These are phyloP conservation scores for Euphrasia confusa DNA, from an alignment of 257 asterid species.

Conservation along the genomic window DNA sequence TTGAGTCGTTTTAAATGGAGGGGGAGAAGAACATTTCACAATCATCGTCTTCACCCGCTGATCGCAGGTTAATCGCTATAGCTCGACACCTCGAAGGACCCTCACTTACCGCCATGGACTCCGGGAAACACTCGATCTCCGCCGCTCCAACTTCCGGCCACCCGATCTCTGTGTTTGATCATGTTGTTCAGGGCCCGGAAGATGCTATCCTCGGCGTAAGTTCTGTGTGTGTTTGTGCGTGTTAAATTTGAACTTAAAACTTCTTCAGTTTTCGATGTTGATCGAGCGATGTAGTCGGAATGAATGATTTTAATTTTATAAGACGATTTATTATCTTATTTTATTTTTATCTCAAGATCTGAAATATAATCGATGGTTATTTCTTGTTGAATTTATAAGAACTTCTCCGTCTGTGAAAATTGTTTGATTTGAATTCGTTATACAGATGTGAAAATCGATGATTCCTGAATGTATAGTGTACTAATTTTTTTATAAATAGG, in stretches of 20 bases:
- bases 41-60: slow-evolving; percentile 37
- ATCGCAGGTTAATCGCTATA: slow-evolving; percentile 65
- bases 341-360: too few relatives aligned
- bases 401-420: neutral
- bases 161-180: slow-evolving; percentile 63
- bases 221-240: slow-evolving; percentile 14
- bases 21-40: slow-evolving; percentile 18
- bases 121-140: slow-evolving; percentile 27
- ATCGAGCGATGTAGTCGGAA: neutral
- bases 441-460: neutral
- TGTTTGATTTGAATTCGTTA: neutral
- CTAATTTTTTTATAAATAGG: slow-evolving; percentile 35
- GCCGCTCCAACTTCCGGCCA: slow-evolving; percentile 61
- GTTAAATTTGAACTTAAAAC: neutral
- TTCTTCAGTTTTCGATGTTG: neutral
- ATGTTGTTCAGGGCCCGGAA: slow-evolving; percentile 79
- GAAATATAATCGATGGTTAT: neutral
- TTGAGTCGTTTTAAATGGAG: slow-evolving; percentile 43
- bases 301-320: slow-evolving; percentile 10
- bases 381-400: neutral
- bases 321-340: too few relatives aligned
- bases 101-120: slow-evolving; percentile 23
- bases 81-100: slow-evolving; percentile 56
- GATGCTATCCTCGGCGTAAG: slow-evolving; percentile 97
- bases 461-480: neutral